Base-by-base conservation (phyloP, 1,139 yeast genomes). In the Pichia sp. region DNA sequence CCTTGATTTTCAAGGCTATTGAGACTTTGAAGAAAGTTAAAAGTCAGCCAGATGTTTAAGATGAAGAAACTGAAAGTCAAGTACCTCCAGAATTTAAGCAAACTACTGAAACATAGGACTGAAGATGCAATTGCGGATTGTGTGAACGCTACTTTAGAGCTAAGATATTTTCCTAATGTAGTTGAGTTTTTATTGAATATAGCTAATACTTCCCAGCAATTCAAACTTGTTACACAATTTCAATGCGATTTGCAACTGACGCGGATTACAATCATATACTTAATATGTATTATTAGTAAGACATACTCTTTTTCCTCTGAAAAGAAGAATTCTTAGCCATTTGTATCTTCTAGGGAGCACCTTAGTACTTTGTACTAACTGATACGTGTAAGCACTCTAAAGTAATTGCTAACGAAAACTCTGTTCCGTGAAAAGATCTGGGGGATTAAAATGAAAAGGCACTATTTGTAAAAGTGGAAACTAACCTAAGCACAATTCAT, bases 1-100 rank as follows among this genome's bases (percentile, higher is more conserved):
- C 93, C 34, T 79, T 91, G 58, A 88, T 95, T 29, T 95, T 92
- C 75, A 88, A 93, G 71, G 99, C 98, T 0, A 83, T 91, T 63
- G 99, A 95, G 68, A 90, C 87, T 67, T 75, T 95, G 64, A 87
- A 95, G 56, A 83, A 86, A 64, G 98, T 98, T 0, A 88, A 87
- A 66, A 87, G 82, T 58, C 80, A 84, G 60, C 91, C 89, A 1
- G 72, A 75, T 38, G 78, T 80, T 61, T 79, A 83, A 63, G 96
- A 89, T 66, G 76, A 78, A 49, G 96, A 90, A 90, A 56, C 76
- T 87, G 58, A 81, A 87, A 62, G 30, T 53, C 10, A 73, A 77
- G 54, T 87, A 89, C 65, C 76, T 93, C 62, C 79, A 80, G 49
- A 85, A 85, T 61, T 89, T 97, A 0, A 87, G 89, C 20, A 77